Evolutionary conservation across 2,329 filamentous ascomycete species (phyloP), one percentile per base, ranked within the genome.

Genomic region (Alternaria triticimaculans): DNA sequence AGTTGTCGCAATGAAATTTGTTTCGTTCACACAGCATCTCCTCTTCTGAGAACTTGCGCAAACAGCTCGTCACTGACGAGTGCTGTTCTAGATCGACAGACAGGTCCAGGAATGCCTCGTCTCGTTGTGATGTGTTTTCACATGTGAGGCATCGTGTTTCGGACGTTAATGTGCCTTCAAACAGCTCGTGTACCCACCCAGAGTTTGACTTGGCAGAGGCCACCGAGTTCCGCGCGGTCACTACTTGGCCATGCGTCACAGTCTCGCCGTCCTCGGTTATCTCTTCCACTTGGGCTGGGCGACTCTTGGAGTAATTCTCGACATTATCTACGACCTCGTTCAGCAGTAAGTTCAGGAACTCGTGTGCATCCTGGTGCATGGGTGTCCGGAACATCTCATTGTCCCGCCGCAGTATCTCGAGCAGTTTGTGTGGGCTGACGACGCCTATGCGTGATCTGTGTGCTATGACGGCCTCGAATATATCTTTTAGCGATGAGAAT

Each of bases 1-100:
- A 99, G 73, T 94, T 94, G 78, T 99, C 96, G 82, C 96, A 99
- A 77, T 99, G 95, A 71, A 99, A 99, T 78, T 99, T 99, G 84
- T 99, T 98, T 64, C 94, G 88, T 82, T 99, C 96, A 77, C 96
- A 98, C 62, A 99, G 87, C 78, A 98, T 97, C 80, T 99, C 96
- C 75, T 98, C 96, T 49, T 96, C 94, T 0, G 96, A 99, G 75
- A 99, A 99, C 74, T 97, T 97, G 63, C 93, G 88, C 68, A 99
- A 82, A 78, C 96, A 99, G 25, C 96, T 95, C 3, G 96, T 98
- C 4, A 99, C 96, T 0, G 96, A 99, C 0, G 94, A 94, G 78
- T 98, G 94, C 75, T 97, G 91, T 70, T 97, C 94, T 12, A 99
- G 84, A 80, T 99, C 96, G 59, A 99, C 97, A 0, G 96, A 98